Conservation (phyloP, 129 eudicot genomes). For the carrot (Daucus carota) region DNA sequence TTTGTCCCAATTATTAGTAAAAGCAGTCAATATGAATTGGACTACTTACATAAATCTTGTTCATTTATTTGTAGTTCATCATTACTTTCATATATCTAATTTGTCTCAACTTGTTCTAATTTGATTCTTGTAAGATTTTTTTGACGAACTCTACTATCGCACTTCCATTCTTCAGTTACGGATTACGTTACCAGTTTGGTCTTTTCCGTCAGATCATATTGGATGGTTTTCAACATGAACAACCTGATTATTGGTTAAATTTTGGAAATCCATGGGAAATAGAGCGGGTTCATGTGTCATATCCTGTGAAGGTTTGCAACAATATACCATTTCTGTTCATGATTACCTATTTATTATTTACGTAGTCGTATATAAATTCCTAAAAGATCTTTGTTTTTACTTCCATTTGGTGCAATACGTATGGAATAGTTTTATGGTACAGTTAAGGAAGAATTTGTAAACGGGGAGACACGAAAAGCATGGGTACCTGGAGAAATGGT, state of each 20-base stretch:
- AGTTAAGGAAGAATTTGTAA: slow-evolving; percentile 36
- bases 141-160: slow-evolving; percentile 8
- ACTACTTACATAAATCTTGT: neutral
- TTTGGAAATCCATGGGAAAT: slow-evolving; percentile 69
- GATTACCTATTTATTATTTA: neutral
- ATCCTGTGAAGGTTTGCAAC: slow-evolving; percentile 47
- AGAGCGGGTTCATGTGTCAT: slow-evolving; percentile 56
- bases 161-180: slow-evolving; percentile 34
- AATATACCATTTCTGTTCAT: slow-evolving; percentile 2
- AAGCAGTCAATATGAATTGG: neutral
- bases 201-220: slow-evolving; percentile 51
- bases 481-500: slow-evolving; percentile 59
- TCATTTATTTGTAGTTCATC: neutral
- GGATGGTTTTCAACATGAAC: slow-evolving; percentile 51
- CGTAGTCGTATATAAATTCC: neutral
- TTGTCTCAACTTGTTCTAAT: neutral
- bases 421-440: slow-evolving; percentile 43
- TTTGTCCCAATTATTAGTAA: neutral
- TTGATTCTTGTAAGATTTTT: neutral
- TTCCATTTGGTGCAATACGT: slow-evolving; percentile 13
- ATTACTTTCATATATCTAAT: neutral
- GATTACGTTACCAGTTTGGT: slow-evolving; percentile 56
- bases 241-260: slow-evolving; percentile 56
- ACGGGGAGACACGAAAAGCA: slow-evolving; percentile 36
- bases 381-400: slow-evolving; percentile 9